phyloP scores from a whole-genome alignment of 495 filamentous ascomycete species.

The Hyaloscypha hepaticicola region DNA sequence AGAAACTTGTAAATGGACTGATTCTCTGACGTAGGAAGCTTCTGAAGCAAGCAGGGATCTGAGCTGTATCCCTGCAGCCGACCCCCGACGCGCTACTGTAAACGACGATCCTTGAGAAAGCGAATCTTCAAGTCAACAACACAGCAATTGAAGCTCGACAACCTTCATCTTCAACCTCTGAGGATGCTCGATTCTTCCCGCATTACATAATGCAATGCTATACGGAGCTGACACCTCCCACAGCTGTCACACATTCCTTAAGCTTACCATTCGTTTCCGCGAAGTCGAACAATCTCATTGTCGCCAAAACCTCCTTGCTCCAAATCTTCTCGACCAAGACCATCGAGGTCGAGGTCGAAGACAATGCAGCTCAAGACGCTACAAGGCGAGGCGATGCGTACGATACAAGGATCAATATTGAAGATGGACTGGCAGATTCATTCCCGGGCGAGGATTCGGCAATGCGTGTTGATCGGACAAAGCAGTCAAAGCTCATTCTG shows the following conservation, averaged over 20 bases:
- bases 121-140: not conserved
- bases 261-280: constrained; percentile 72
- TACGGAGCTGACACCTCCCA: constrained; percentile 88
- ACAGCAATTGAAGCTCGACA: not conserved
- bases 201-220: constrained; percentile 61
- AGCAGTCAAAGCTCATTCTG: constrained; percentile 76
- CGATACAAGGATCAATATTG: constrained; percentile 50
- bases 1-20: not conserved
- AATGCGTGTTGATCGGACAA: constrained; percentile 54
- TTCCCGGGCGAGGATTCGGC: constrained; percentile 57
- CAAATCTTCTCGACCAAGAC: constrained; percentile 73
- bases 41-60: constrained; percentile 18
- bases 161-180: not conserved
- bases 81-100: constrained; percentile 1
- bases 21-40: constrained; percentile 23
- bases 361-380: constrained; percentile 27
- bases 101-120: not conserved
- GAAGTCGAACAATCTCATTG: constrained; percentile 76
- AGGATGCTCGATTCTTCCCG: constrained; percentile 1
- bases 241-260: constrained; percentile 87
- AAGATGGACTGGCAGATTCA: constrained; percentile 59
- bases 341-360: constrained; percentile 53
- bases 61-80: not conserved
- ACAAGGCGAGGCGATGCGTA: constrained; percentile 17
- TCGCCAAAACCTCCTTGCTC: constrained; percentile 86